phyloP scores from a whole-genome alignment of 176 grass and related monocot species.

The Cenchrus americanus region DNA sequence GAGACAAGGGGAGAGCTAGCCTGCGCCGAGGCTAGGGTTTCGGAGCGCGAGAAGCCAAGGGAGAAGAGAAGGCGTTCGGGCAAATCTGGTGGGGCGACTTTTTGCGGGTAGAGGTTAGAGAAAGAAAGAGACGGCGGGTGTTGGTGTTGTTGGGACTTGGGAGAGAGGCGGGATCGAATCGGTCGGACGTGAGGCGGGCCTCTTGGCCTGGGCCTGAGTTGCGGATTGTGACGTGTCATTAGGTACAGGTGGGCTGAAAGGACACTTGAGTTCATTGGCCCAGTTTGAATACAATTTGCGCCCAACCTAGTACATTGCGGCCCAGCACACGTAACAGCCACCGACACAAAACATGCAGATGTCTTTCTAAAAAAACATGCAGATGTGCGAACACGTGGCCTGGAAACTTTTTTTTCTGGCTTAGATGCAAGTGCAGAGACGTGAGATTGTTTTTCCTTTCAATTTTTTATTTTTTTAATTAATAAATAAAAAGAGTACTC shows the following conservation, averaged over 20 bases:
- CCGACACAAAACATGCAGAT: too few relatives aligned
- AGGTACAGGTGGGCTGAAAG: neutral
- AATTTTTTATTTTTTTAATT: neutral
- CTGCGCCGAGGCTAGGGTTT: conserved; percentile 50
- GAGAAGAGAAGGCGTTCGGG: neutral
- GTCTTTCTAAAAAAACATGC: too few relatives aligned
- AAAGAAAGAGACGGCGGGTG: neutral
- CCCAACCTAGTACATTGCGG: too few relatives aligned
- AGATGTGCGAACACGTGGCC: neutral
- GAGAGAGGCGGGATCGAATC: neutral
- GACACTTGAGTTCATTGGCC: neutral
- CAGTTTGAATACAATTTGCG: too few relatives aligned
- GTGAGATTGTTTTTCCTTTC: too few relatives aligned
- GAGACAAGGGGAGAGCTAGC: too few relatives aligned
- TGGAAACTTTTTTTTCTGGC: neutral
- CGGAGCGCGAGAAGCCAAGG: neutral
- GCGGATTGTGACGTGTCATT: neutral
- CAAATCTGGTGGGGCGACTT: neutral
- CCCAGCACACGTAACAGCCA: too few relatives aligned
- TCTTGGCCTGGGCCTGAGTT: neutral
- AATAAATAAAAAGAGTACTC: neutral
- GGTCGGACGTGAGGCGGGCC: neutral
- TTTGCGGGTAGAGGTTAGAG: neutral
- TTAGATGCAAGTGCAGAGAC: too few relatives aligned
- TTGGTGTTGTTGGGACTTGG: too few relatives aligned